Base-by-base conservation (phyloP, 2,329 filamentous ascomycete species). In the Nemania serpens region DNA sequence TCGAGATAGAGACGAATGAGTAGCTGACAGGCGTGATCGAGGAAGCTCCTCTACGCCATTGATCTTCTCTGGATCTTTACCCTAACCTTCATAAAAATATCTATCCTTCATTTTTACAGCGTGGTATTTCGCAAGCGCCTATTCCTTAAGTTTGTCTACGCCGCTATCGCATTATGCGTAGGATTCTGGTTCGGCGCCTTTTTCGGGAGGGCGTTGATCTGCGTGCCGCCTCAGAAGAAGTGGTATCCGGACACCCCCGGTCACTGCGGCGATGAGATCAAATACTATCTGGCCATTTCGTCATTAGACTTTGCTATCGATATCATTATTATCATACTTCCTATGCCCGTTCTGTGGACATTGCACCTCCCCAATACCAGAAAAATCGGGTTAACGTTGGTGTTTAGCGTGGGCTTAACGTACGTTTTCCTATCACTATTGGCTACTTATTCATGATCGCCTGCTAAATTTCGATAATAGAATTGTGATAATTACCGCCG, bases 321-420 rank as follows among this genome's bases (percentile, higher is more conserved):
- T 36, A 17, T 66, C 20, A 50, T 66, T n/a, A 47, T 62, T 2
- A 43, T 65, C 12, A 2, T 54, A 3, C 66, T 66, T 29, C 63
- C 66, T 1, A 61, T 68, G 42, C 66, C 66, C 4, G 42, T 64
- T 11, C n/a, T 68, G 5, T 66, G 65, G 59, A 37, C 34, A 9
- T 49, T 68, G 6, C 49, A 68, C 6, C 34, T 68, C 12, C 48
- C 62, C 3, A 45, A n/a, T 12, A 13, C 12, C 3, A 61, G 52
- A 18, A 68, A 66, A 15, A 42, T 68, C 29, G 58, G 37, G 1
- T 29, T 70, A 4, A 61, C 45, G 5, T 51, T 64, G 2, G 55
- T 63, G 6, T 70, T 70, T 51, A 55, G 65, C 18, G 34, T 70
- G 2, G 69, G 69, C 39, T 56, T 67, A 12, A 46, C 63, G 68